These are phyloP conservation scores for Podaxis sp. DNA, from an alignment of 768 basidiomycete genomes.

Conservation along the genomic window DNA sequence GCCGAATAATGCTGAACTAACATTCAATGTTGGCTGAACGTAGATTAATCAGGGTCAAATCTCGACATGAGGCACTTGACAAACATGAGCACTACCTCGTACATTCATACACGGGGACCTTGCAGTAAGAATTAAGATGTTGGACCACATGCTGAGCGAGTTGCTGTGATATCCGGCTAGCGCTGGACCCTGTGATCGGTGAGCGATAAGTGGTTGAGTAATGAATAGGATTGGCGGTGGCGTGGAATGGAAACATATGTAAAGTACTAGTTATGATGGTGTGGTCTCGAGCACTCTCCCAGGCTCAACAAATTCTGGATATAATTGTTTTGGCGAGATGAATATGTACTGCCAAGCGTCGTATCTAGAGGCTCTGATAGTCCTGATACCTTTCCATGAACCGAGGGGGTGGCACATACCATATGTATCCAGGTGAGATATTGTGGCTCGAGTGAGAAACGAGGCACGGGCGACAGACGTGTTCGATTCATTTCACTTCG, in stretches of 20 bases:
- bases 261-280: background rate
- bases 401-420: background rate
- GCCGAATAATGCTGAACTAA: background rate
- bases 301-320: background rate
- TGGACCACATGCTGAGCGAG: background rate
- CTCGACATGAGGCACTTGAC: background rate
- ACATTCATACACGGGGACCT: slow-evolving; percentile 4
- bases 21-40: background rate
- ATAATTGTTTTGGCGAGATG: background rate
- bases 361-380: background rate
- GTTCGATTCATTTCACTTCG: background rate
- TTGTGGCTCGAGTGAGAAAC: background rate
- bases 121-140: background rate
- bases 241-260: slow-evolving; percentile 4
- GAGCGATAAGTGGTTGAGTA: background rate
- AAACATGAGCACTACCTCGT: background rate
- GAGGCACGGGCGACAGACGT: background rate
- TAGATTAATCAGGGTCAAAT: background rate
- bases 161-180: background rate
- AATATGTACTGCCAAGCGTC: background rate
- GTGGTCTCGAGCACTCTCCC: background rate
- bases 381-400: background rate
- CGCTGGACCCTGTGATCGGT: background rate
- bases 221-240: slow-evolving; percentile 2
- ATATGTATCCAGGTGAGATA: background rate